These are phyloP conservation scores for Scytalidium lignicola DNA, from an alignment of 2,329 filamentous ascomycete genomes.

Conservation along the genomic window DNA sequence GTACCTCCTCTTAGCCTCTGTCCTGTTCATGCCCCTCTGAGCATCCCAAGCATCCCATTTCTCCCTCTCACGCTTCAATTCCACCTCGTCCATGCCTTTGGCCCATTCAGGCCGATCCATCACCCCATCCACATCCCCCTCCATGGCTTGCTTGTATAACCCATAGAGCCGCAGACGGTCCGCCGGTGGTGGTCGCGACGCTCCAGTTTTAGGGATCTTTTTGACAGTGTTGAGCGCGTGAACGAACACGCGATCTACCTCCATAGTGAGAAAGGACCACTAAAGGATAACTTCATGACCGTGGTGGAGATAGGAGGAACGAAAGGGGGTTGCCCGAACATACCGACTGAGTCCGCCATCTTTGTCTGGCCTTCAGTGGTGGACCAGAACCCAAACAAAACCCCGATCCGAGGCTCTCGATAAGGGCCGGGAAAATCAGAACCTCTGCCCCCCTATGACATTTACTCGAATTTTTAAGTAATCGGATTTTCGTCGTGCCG, in stretches of 20 bases:
- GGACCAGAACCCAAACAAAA: neutral
- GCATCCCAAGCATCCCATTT: constrained; percentile 96
- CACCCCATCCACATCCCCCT: constrained; percentile 91
- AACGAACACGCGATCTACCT: constrained; percentile 89
- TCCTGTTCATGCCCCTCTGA: constrained; percentile 76
- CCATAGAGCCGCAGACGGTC: constrained; percentile 93
- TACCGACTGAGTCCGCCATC: constrained; percentile 52
- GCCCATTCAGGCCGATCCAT: constrained; percentile 71
- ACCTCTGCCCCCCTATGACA: neutral
- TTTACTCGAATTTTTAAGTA: neutral
- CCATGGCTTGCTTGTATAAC: constrained; percentile 98
- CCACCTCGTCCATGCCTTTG: constrained; percentile 46
- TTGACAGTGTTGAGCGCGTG: constrained; percentile 99
- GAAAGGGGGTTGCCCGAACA: constrained; percentile 10
- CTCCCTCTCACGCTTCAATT: constrained; percentile 49
- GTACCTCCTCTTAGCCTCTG: constrained; percentile 90
- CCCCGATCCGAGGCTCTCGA: neutral
- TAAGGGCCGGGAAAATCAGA: neutral
- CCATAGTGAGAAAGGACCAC: constrained; percentile 1
- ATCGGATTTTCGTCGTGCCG: neutral
- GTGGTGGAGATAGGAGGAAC: constrained; percentile 1
- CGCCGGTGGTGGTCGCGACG: constrained; percentile 75
- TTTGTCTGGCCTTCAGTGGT: constrained; percentile 14
- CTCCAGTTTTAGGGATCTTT: constrained; percentile 91
- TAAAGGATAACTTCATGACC: neutral